A percentile compares a stretch with the other conserved stretches of the same genome.
Conservation (phyloP, 176 grass and related monocot species). For the Elymus sibiricus region DNA sequence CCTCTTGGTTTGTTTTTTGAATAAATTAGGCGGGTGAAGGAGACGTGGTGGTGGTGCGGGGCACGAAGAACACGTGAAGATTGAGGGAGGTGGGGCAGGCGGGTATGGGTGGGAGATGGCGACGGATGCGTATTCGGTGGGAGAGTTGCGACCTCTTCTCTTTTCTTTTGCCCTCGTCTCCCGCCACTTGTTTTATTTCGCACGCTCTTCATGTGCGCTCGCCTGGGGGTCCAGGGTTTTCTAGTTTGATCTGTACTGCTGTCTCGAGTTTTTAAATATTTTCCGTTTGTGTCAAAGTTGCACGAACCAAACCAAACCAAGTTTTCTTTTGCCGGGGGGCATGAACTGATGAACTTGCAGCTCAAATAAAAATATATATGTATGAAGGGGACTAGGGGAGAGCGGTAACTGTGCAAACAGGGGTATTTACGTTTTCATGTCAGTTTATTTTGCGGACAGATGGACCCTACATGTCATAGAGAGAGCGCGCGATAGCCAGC, state of each 20-base stretch:
- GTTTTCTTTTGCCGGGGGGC: not conserved
- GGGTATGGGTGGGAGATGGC: not conserved
- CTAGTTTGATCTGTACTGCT: not conserved
- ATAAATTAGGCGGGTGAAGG: not conserved
- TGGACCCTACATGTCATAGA: too few species aligned
- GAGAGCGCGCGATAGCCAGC: too few species aligned
- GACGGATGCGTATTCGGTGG: constrained; percentile 5
- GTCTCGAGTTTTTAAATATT: not conserved
- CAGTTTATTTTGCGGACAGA: too few species aligned
- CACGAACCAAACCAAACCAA: not conserved
- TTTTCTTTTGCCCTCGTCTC: not conserved
- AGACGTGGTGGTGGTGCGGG: not conserved
- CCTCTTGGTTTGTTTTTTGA: not conserved
- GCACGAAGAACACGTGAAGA: constrained; percentile 57
- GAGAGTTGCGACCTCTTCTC: not conserved
- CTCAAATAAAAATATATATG: too few species aligned
- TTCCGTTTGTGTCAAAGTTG: not conserved
- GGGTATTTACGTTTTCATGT: too few species aligned
- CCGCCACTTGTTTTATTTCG: not conserved
- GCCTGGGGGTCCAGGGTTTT: not conserved
- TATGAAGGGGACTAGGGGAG: too few species aligned
- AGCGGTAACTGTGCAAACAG: too few species aligned
- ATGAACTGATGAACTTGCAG: not conserved
- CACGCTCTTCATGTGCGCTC: not conserved
- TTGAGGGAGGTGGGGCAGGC: not conserved